Percentiles rank a stretch among this genome's conserved stretches.
Conservation (phyloP, 257 asterid genomes). For the Solanum paucissectum region DNA sequence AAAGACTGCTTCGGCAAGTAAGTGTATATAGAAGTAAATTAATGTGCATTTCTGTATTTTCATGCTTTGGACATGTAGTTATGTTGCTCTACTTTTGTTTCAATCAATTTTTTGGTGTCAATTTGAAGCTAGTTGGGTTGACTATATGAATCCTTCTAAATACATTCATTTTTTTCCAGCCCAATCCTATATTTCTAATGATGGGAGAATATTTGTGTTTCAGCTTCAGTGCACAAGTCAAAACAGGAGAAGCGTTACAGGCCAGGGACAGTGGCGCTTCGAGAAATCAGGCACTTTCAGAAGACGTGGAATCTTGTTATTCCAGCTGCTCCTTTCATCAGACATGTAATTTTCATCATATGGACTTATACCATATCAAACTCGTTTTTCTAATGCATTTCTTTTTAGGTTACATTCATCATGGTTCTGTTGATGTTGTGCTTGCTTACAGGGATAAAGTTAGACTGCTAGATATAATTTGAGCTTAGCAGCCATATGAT, state of each 20-base stretch:
- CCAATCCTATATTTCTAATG: neutral
- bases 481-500: neutral
- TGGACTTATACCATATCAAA: neutral
- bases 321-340: slow-evolving; percentile 71
- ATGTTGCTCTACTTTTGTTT: neutral
- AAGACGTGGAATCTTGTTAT: slow-evolving; percentile 46
- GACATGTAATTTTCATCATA: slow-evolving; percentile 19
- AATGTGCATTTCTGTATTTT: slow-evolving; percentile 1
- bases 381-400: neutral
- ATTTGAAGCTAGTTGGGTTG: neutral
- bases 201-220: neutral
- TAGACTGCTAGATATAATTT: neutral
- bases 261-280: slow-evolving; percentile 68
- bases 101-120: neutral
- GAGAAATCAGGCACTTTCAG: slow-evolving; percentile 74
- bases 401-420: neutral
- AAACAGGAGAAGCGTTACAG: slow-evolving; percentile 29
- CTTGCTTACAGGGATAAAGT: neutral
- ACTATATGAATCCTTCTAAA: neutral
- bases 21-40: neutral
- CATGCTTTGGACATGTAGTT: neutral
- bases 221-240: neutral
- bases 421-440: neutral
- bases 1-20: slow-evolving; percentile 21
- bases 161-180: neutral